Conservation (phyloP, 306 rosid genomes). For the Fragaria iinumae region DNA sequence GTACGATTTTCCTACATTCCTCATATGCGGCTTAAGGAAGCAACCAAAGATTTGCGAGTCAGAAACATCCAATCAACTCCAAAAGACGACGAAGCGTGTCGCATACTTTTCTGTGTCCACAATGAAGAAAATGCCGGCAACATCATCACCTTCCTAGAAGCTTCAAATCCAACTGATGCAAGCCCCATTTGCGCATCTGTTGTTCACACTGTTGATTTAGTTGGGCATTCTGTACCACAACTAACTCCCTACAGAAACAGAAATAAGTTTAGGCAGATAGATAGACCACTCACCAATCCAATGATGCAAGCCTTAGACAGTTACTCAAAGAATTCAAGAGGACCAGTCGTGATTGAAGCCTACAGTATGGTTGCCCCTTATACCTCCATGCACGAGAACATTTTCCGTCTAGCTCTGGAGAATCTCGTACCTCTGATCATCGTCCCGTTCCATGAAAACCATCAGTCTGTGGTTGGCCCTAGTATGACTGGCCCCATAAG, state of each 20-base stretch:
- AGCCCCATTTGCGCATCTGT: conserved; percentile 41
- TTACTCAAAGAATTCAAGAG: conserved; percentile 34
- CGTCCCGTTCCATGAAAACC: conserved; percentile 50
- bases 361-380: conserved; percentile 48
- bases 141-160: conserved; percentile 52
- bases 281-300: conserved; percentile 23
- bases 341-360: conserved; percentile 31
- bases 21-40: background rate
- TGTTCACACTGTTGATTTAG: conserved; percentile 56
- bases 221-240: conserved; percentile 47
- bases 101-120: conserved; percentile 61
- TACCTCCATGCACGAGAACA: conserved; percentile 47
- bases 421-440: conserved; percentile 51
- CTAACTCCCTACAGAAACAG: conserved; percentile 39
- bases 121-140: conserved; percentile 44
- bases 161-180: conserved; percentile 50
- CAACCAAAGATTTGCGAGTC: conserved; percentile 19
- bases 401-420: conserved; percentile 33
- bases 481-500: conserved; percentile 36
- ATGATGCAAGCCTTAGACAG: conserved; percentile 42
- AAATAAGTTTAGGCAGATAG: conserved; percentile 16
- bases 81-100: background rate
- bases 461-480: conserved; percentile 36
- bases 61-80: conserved; percentile 7
- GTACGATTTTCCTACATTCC: conserved; percentile 51